Conservation (phyloP, 371 early-diverging fungal species). For the Lichtheimia ornata region DNA sequence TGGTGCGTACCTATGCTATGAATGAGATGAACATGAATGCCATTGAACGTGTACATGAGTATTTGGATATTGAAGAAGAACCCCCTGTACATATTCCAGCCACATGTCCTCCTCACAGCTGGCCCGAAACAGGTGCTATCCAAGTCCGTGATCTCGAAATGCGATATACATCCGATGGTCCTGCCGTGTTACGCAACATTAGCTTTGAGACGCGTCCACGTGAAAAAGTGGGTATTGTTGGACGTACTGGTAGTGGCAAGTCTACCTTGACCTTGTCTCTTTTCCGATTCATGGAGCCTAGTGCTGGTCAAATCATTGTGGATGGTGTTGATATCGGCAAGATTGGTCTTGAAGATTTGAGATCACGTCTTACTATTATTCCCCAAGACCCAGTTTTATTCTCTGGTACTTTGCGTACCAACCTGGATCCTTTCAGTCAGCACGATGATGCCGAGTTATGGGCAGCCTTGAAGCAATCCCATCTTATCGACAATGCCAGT, state of each 20-base stretch:
- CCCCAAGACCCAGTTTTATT: slow-evolving; percentile 80
- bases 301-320: slow-evolving; percentile 61
- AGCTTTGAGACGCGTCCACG: slow-evolving; percentile 57
- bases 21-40: slow-evolving; percentile 79
- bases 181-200: slow-evolving; percentile 71
- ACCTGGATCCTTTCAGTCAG: slow-evolving; percentile 75
- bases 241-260: slow-evolving; percentile 51
- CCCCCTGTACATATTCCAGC: slow-evolving; percentile 54
- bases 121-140: slow-evolving; percentile 78
- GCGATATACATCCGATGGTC: slow-evolving; percentile 67
- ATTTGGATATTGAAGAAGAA: slow-evolving; percentile 71
- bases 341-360: slow-evolving; percentile 66
- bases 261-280: slow-evolving; percentile 67
- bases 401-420: slow-evolving; percentile 77
- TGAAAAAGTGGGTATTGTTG: slow-evolving; percentile 68
- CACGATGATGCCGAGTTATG: slow-evolving; percentile 75
- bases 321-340: slow-evolving; percentile 71
- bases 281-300: slow-evolving; percentile 74
- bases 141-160: slow-evolving; percentile 64
- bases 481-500: slow-evolving; percentile 52
- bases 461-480: slow-evolving; percentile 67
- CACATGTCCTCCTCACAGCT: slow-evolving; percentile 52
- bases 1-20: slow-evolving; percentile 74
- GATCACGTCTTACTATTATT: slow-evolving; percentile 65
- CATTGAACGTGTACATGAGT: slow-evolving; percentile 84